These are phyloP conservation scores for Neurospora intermedia DNA, from an alignment of 495 filamentous ascomycete genomes.

Conservation along the genomic window DNA sequence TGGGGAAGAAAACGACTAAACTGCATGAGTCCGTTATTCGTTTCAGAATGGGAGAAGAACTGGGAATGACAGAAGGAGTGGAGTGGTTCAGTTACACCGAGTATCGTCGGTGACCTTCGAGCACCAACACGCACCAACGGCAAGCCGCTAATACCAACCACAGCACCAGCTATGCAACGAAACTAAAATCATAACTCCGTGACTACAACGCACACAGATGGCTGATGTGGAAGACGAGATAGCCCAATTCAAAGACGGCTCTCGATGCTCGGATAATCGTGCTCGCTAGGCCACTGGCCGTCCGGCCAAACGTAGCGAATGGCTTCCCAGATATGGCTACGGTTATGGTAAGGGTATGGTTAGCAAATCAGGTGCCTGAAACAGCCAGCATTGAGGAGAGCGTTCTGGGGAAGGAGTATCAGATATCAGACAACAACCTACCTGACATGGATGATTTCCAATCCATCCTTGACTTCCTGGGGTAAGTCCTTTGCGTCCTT, in stretches of 20 bases:
- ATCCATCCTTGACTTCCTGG: constrained; percentile 73
- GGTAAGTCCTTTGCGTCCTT: constrained; percentile 93
- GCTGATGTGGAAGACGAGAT: not conserved
- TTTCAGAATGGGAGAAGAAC: not conserved
- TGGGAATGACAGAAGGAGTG: not conserved
- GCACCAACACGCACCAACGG: not conserved
- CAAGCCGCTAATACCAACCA: not conserved
- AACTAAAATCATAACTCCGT: not conserved
- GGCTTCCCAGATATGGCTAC: constrained; percentile 84
- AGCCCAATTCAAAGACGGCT: constrained; percentile 20
- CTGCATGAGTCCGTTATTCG: not conserved
- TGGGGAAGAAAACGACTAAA: not conserved
- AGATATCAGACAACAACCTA: constrained; percentile 32
- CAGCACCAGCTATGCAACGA: not conserved
- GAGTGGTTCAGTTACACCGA: not conserved
- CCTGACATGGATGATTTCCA: constrained; percentile 84
- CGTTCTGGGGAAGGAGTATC: not conserved
- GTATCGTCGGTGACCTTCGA: not conserved
- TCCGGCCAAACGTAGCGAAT: constrained; percentile 78
- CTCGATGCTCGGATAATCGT: constrained; percentile 31
- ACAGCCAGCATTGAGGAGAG: constrained; percentile 3
- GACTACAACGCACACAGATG: not conserved
- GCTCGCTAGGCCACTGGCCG: constrained; percentile 64
- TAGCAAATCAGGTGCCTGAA: not conserved
- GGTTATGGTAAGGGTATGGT: not conserved